These are phyloP conservation scores for Seiridium unicorne DNA, from an alignment of 2,329 filamentous ascomycete genomes.

Conservation along the genomic window DNA sequence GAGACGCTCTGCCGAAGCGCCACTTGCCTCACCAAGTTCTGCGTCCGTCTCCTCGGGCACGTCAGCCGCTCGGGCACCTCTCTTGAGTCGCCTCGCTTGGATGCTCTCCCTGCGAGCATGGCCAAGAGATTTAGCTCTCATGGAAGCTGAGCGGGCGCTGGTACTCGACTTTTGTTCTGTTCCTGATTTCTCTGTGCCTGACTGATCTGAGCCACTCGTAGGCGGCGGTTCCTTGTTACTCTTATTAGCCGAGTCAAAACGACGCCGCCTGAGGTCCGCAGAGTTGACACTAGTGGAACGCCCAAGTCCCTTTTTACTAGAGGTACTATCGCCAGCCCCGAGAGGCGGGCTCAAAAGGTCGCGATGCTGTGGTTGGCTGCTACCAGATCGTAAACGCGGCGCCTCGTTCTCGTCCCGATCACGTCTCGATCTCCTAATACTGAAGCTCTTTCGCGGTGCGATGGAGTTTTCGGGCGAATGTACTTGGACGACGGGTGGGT, in stretches of 20 bases:
- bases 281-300: conserved; percentile 92
- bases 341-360: conserved; percentile 75
- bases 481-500: conserved; percentile 73
- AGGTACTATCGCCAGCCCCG: conserved; percentile 53
- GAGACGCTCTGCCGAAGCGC: conserved; percentile 58
- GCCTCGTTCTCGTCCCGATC: conserved; percentile 50
- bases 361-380: conserved; percentile 69
- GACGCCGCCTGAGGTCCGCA: conserved; percentile 71
- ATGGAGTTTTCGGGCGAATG: conserved; percentile 69
- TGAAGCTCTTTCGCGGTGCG: conserved; percentile 82
- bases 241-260: conserved; percentile 40
- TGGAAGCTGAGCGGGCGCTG: conserved; percentile 59
- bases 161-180: conserved; percentile 50
- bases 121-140: conserved; percentile 81
- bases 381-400: conserved; percentile 51
- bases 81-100: conserved; percentile 74
- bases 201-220: conserved; percentile 79
- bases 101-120: conserved; percentile 91
- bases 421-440: conserved; percentile 63
- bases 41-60: conserved; percentile 89
- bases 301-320: conserved; percentile 69
- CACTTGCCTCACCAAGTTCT: conserved; percentile 65
- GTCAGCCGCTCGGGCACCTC: conserved; percentile 70
- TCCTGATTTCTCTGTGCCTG: conserved; percentile 52
- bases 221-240: conserved; percentile 64